Percentiles rank a stretch among this genome's conserved stretches.
phyloP scores from a whole-genome alignment of 371 early-diverging fungal species.

The Mucor irregularis region DNA sequence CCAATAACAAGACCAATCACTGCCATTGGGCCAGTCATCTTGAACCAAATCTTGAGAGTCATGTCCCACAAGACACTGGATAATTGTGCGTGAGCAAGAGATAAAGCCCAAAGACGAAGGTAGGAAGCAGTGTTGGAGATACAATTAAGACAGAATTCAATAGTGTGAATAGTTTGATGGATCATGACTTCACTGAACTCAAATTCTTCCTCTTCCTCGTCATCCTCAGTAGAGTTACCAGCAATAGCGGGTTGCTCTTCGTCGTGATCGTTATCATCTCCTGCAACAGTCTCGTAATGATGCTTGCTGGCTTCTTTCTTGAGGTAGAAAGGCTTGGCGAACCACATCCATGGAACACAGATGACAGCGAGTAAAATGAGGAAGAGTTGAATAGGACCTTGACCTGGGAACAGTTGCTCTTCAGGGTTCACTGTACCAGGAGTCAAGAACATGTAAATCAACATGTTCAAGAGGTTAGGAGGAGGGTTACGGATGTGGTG shows the following conservation, averaged over 20 bases:
- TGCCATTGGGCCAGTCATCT: constrained; percentile 50
- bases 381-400: constrained; percentile 83
- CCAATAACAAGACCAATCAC: constrained; percentile 72
- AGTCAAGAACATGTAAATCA: constrained; percentile 98
- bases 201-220: constrained; percentile 65
- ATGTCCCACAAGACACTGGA: constrained; percentile 98
- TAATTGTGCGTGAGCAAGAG: constrained; percentile 98
- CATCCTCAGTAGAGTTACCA: constrained; percentile 42
- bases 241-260: constrained; percentile 20
- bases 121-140: constrained; percentile 99
- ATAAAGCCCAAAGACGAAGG: constrained; percentile 99
- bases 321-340: constrained; percentile 92
- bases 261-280: constrained; percentile 40
- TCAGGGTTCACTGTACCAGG: constrained; percentile 86
- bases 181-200: constrained; percentile 95
- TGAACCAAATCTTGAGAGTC: constrained; percentile 78
- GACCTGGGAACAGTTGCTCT: constrained; percentile 84
- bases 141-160: constrained; percentile 98
- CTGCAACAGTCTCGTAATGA: constrained; percentile 62
- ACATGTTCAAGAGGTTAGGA: constrained; percentile 95
- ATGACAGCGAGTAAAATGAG: constrained; percentile 86
- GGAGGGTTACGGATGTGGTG: constrained; percentile 72
- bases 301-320: constrained; percentile 82
- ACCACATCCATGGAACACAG: constrained; percentile 99
- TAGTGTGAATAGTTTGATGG: constrained; percentile 98